Base-by-base conservation (phyloP, 257 asterid genomes). In the Solanum sejunctum region DNA sequence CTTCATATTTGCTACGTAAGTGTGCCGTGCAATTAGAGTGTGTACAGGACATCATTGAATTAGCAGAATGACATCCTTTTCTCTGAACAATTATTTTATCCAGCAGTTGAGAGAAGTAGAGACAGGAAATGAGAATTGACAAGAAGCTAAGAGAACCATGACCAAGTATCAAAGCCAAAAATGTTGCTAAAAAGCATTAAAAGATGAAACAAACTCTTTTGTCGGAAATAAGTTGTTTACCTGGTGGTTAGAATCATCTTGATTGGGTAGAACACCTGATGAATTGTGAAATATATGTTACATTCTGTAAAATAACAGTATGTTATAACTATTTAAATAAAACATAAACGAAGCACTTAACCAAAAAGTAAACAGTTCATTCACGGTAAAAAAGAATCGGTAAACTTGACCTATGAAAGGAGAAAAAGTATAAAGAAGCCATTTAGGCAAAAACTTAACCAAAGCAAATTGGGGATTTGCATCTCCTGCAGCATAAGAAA, bases 221-320 rank as follows among this genome's bases (percentile, higher is more conserved):
- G 20, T 13, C 20, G 36, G 84, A 58, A 45, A 56, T 57, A 58
- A 47, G 72, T 39, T 10, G 15, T 66, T 39, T 77, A 93, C 98
- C 97, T 93, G 89, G 81, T 91, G 83, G 82, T 67, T 85, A 81
- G 84, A 90, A 89, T 86, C 92, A 82, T 91, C 97, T 84, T 93
- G 89, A 81, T 90, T 89, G 66, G 81, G 63, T 54, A 91, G 54
- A 47, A 85, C 77, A 57, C 94, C 96, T 93, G 94, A 88, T 84
- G 85, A 26, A 83, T 66, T 83, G 17, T 32, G 63, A 41, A 41
- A 73, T 54, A 72, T 12, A 20, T 55, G 47, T 73, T 52, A 84
- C 32, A 75, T 55, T 51, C 32, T 66, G 69, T 51, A 55, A 49
- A 16, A 64, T n/a, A 8, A 18, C 16, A 66, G 75, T 70, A 49